These are phyloP conservation scores for Boletellus ananas DNA, from an alignment of 768 basidiomycete species.

Conservation along the genomic window DNA sequence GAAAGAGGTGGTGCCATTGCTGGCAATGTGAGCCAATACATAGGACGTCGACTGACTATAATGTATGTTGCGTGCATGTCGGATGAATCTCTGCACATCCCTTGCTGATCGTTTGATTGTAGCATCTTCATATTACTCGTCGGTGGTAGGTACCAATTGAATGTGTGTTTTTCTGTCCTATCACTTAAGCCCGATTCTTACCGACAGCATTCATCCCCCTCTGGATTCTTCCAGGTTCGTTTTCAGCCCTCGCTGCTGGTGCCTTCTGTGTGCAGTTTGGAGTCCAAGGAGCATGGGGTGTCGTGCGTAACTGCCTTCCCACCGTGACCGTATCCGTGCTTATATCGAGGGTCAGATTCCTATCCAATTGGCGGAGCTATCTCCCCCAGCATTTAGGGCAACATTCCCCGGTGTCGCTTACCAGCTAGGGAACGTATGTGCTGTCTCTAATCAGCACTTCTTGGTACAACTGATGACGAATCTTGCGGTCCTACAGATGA, in stretches of 20 bases:
- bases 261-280: constrained; percentile 87
- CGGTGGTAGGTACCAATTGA: constrained; percentile 16
- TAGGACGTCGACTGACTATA: constrained; percentile 83
- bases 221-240: constrained; percentile 77
- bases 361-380: constrained; percentile 79
- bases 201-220: constrained; percentile 58
- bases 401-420: constrained; percentile 86
- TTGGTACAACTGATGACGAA: not conserved
- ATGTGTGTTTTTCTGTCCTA: not conserved
- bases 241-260: constrained; percentile 69
- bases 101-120: not conserved
- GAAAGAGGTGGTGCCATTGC: constrained; percentile 64
- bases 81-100: not conserved
- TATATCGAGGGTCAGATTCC: constrained; percentile 42
- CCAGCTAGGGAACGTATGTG: constrained; percentile 65
- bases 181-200: not conserved
- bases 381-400: constrained; percentile 84
- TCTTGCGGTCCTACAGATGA: constrained; percentile 37
- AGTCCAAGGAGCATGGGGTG: constrained; percentile 90
- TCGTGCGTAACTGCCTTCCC: constrained; percentile 43
- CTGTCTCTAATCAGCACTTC: not conserved
- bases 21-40: constrained; percentile 67
- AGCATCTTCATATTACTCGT: constrained; percentile 27
- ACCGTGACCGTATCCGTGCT: not conserved
- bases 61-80: constrained; percentile 28